Base-by-base conservation (phyloP, 805 yeast species). In the Ogataea neopini region DNA sequence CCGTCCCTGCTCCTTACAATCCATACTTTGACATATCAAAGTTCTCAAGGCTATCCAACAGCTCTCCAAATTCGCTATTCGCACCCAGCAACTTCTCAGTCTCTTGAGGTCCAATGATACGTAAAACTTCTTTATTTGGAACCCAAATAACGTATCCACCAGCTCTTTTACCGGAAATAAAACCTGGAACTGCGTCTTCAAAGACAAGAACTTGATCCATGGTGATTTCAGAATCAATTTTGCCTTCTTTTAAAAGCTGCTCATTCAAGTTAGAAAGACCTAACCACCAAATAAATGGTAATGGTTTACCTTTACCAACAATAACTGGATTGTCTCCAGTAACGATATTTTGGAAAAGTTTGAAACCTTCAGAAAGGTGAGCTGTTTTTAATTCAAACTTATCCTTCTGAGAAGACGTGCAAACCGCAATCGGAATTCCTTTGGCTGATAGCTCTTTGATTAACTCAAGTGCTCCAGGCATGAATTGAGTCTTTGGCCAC, bases 171-270 rank as follows among this genome's bases (percentile, higher is more conserved):
- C 96, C 99, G 3, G 96, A 84, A 14, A 72, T 61, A 18, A 92
- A 92, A 2, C 99, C 99, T 0, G 96, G 91, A 37, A 90, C 73
- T 2, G 97, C 98, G 68, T 94, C 99, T 71, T 94, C 99, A 66
- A 94, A 94, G 1, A 94, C 86, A 26, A 94, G 66, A 59, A 96
- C 87, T 59, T 94, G 96, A 26, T 80, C 82, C 3, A 92, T 86
- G 45, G 64, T 59, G 50, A 92, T 85, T n/a, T 55, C 55, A 10
- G 49, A 39, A 1, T 64, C 72, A 20, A 69, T 63, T 2, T 74
- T 77, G 2, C 66, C 58, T 1, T 63, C 64, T 10, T 62, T 57
- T 43, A 83, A 74, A 11, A 54, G 37, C 37, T 79, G 78, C 18
- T 61, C 58, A 63, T 94, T 94, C 45, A 94, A 58, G 11, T 84